These are phyloP conservation scores for Ceratobasidium sp. DNA, from an alignment of 1,284 basidiomycete species.

Conservation along the genomic window DNA sequence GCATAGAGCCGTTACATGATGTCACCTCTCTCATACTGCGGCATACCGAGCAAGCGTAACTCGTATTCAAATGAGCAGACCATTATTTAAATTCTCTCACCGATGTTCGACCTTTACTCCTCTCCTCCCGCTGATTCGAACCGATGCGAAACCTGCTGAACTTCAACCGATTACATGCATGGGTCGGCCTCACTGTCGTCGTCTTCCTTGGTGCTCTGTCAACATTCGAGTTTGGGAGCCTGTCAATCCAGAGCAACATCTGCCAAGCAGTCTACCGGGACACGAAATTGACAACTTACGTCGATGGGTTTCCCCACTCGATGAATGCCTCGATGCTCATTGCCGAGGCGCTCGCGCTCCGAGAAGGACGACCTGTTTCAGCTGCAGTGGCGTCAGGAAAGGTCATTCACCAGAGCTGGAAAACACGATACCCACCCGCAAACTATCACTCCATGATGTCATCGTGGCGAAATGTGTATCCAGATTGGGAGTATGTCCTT, in stretches of 20 bases:
- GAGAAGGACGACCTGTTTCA: not conserved
- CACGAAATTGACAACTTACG: not conserved
- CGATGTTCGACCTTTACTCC: too few relatives aligned
- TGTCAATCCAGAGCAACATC: not conserved
- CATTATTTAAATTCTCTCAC: too few relatives aligned
- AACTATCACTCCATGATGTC: not conserved
- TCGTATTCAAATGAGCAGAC: too few relatives aligned
- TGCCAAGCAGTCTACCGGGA: not conserved
- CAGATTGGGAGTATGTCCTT: slow-evolving; percentile 11
- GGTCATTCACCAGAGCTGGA: slow-evolving; percentile 15
- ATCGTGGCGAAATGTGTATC: slow-evolving; percentile 8
- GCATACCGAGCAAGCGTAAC: too few relatives aligned
- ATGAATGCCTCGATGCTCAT: slow-evolving; percentile 14
- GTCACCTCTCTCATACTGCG: too few relatives aligned
- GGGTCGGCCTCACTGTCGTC: too few relatives aligned
- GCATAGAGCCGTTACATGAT: too few relatives aligned
- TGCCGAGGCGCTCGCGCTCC: not conserved
- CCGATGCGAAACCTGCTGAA: too few relatives aligned
- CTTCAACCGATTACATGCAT: too few relatives aligned
- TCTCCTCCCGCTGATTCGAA: too few relatives aligned
- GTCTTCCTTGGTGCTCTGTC: too few relatives aligned
- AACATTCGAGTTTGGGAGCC: slow-evolving; percentile 3
- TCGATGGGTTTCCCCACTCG: not conserved
- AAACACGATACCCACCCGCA: not conserved
- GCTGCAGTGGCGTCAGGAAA: not conserved